Evolutionary conservation across 2,329 filamentous ascomycete species (phyloP), one percentile per base, ranked within the genome.

Genomic region (Aspergillus candidus): DNA sequence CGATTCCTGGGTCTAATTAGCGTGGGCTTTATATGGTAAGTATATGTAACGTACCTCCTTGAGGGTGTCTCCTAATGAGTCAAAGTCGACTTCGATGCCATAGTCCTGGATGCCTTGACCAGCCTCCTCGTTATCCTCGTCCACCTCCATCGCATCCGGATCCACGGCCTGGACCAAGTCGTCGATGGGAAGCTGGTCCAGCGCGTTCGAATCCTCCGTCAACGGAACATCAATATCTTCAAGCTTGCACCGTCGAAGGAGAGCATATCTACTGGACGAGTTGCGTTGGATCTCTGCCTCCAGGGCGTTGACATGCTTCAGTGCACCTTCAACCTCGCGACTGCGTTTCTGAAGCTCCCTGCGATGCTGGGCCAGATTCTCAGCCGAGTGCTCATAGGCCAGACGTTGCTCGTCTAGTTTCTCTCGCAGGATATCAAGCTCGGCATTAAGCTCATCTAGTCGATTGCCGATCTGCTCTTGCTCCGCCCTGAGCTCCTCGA

Each of bases 161-260:
- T 95, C 88, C 43, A 80, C 65, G 39, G 66, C 78, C 46, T 84
- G 82, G 35, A 88, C 72, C 34, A 94, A 71, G 49, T 95, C 89
- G 60, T 94, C 88, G 57, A 94, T 88, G 3, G 93, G 93, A 40
- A 98, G 75, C 51, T 84, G 80, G 57, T 94, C 88, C 17, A 98
- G 74, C 6, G 73, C 71, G 30, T 72, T 73, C 2, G 88, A 95
- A 17, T 83, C 83, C 44, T 82, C 72, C 2, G 76, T 72, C 15
- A 98, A 75, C 2, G 93, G 93, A 46, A 98, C 78, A 50, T 85
- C 82, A 54, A 97, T 87, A 60, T 96, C 90, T 62, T 97, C 91
- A 37, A 98, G 81, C 62, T 94, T 91, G 73, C 91, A 97, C 50
- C 88, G 82, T 60, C 89, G 82, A 41, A 98, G 77, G 37, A 94